phyloP scores from a whole-genome alignment of 495 filamentous ascomycete species.

The Penicillium subrubescens region DNA sequence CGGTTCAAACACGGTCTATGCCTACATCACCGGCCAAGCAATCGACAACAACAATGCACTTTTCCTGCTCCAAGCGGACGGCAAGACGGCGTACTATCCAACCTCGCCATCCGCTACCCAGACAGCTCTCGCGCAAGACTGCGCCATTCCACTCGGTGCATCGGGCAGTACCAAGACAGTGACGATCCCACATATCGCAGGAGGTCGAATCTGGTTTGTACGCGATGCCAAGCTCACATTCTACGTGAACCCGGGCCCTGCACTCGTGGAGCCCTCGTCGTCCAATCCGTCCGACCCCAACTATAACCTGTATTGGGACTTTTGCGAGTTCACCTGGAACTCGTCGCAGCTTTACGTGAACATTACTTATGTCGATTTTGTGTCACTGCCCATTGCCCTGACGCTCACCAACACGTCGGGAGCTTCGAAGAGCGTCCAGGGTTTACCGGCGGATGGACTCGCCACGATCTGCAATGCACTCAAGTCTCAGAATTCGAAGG shows the following conservation, averaged over 20 bases:
- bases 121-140: slow-evolving; percentile 51
- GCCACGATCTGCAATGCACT: slow-evolving; percentile 56
- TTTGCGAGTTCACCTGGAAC: slow-evolving; percentile 77
- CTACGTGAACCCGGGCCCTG: slow-evolving; percentile 68
- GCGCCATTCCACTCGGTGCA: slow-evolving; percentile 63
- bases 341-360: slow-evolving; percentile 68
- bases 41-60: slow-evolving; percentile 61
- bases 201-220: slow-evolving; percentile 72
- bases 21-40: slow-evolving; percentile 70
- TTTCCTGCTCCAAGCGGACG: slow-evolving; percentile 64
- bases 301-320: slow-evolving; percentile 64
- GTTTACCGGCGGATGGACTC: slow-evolving; percentile 60
- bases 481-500: slow-evolving; percentile 50
- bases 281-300: slow-evolving; percentile 68
- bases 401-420: slow-evolving; percentile 56
- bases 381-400: slow-evolving; percentile 65
- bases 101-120: slow-evolving; percentile 47
- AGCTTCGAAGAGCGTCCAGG: slow-evolving; percentile 56
- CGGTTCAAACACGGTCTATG: slow-evolving; percentile 60
- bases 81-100: slow-evolving; percentile 57
- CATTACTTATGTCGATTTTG: slow-evolving; percentile 76
- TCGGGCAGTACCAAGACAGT: slow-evolving; percentile 59
- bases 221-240: slow-evolving; percentile 64
- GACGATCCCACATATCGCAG: slow-evolving; percentile 67
- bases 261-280: slow-evolving; percentile 69